phyloP scores from a whole-genome alignment of 2,329 filamentous ascomycete genomes.

The Diaporthe vaccinii region DNA sequence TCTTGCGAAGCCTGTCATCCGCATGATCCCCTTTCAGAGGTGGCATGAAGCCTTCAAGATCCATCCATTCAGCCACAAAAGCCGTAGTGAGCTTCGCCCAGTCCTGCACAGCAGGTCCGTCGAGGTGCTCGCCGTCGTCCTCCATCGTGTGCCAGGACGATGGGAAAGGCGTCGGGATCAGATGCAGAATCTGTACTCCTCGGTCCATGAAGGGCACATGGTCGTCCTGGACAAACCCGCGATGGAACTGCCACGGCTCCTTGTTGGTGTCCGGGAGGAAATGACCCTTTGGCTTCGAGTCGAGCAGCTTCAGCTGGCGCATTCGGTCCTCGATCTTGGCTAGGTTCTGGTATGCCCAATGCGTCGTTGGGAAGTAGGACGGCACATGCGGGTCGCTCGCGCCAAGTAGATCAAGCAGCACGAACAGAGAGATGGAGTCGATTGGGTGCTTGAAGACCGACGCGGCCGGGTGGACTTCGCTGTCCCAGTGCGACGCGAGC shows the following conservation, averaged over 20 bases:
- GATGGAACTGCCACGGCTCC: constrained; percentile 56
- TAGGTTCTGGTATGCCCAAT: constrained; percentile 91
- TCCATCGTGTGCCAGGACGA: constrained; percentile 78
- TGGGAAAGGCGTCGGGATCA: constrained; percentile 81
- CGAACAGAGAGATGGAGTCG: constrained; percentile 82
- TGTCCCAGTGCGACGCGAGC: constrained; percentile 81
- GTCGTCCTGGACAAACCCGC: constrained; percentile 73
- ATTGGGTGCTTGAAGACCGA: constrained; percentile 78
- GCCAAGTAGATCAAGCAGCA: constrained; percentile 92
- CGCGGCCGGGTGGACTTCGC: constrained; percentile 72
- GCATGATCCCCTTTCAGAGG: not conserved
- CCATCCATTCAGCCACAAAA: constrained; percentile 85
- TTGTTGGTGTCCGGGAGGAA: constrained; percentile 48
- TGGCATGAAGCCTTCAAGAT: constrained; percentile 50
- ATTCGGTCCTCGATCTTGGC: constrained; percentile 81
- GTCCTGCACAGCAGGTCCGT: constrained; percentile 79
- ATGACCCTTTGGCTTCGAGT: constrained; percentile 59
- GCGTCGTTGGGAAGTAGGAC: constrained; percentile 89
- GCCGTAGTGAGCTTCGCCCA: constrained; percentile 81
- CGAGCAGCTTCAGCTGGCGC: constrained; percentile 74
- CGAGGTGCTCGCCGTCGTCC: constrained; percentile 81
- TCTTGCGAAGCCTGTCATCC: constrained; percentile 34
- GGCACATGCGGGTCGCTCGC: constrained; percentile 77
- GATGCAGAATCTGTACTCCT: constrained; percentile 81
- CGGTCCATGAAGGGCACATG: constrained; percentile 82